Conservation (phyloP, 2,329 filamentous ascomycete species). For the Helotiales sp. region DNA sequence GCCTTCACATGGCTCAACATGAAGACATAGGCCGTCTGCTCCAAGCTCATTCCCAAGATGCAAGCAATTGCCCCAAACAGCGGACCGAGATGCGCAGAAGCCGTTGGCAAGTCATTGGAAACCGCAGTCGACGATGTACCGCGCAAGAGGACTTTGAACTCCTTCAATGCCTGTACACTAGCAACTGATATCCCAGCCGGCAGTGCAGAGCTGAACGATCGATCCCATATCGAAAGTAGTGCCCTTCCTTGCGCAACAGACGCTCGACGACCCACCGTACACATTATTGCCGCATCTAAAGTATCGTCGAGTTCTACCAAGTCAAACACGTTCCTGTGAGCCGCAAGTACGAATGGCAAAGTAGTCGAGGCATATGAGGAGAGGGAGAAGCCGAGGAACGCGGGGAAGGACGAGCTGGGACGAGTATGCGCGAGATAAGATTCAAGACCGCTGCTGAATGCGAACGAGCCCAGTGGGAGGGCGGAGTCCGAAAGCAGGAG, state of each 20-base stretch:
- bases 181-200: slow-evolving; percentile 36
- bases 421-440: slow-evolving; percentile 76
- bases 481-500: slow-evolving; percentile 82
- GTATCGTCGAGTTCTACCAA: slow-evolving; percentile 71
- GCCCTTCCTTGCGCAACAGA: slow-evolving; percentile 78
- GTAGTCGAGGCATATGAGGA: slow-evolving; percentile 73
- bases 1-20: slow-evolving; percentile 78
- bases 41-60: slow-evolving; percentile 62
- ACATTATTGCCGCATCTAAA: slow-evolving; percentile 77
- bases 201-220: slow-evolving; percentile 60
- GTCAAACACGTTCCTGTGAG: slow-evolving; percentile 58
- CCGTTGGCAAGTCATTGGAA: slow-evolving; percentile 46
- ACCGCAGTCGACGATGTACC: slow-evolving; percentile 29
- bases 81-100: slow-evolving; percentile 71
- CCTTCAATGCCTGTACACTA: slow-evolving; percentile 34
- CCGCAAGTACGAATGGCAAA: slow-evolving; percentile 75
- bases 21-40: slow-evolving; percentile 75
- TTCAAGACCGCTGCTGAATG: slow-evolving; percentile 82
- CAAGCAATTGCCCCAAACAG: slow-evolving; percentile 70
- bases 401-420: slow-evolving; percentile 56
- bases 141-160: slow-evolving; percentile 37
- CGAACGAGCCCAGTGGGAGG: slow-evolving; percentile 83
- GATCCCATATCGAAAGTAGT: slow-evolving; percentile 76
- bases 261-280: slow-evolving; percentile 78
- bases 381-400: slow-evolving; percentile 73